A percentile compares a stretch with the other conserved stretches of the same genome.
Conservation (phyloP, 768 basidiomycete species). For the Termitomyces titanicus region DNA sequence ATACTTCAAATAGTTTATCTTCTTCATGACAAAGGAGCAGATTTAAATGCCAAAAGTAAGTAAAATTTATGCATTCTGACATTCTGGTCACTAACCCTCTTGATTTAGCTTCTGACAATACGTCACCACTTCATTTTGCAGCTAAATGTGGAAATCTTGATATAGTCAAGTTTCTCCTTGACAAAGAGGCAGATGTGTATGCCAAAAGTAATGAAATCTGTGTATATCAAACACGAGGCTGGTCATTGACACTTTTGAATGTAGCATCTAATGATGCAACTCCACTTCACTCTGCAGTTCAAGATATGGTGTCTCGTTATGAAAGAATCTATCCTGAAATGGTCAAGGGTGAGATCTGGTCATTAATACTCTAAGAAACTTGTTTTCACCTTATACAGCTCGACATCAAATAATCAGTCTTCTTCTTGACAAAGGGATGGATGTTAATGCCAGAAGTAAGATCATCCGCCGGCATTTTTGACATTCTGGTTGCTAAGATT, state of each 20-base stretch:
- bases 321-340: no score
- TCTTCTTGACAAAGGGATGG: no score
- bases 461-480: no score
- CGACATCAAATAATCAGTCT: no score
- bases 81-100: background rate
- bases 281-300: background rate
- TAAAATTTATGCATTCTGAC: background rate
- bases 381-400: no score
- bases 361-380: no score
- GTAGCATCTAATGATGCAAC: background rate
- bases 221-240: no score
- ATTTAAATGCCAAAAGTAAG: background rate
- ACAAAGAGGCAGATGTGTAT: background rate
- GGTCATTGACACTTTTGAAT: background rate
- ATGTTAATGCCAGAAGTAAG: background rate
- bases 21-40: background rate
- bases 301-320: no score
- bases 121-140: no score
- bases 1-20: background rate
- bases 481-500: no score
- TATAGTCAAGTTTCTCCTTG: background rate
- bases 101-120: no score
- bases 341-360: no score
- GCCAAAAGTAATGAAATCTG: background rate
- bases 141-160: background rate